Percentiles rank a stretch among this genome's conserved stretches.
These are phyloP conservation scores for Xylaria flabelliformis DNA, from an alignment of 495 filamentous ascomycete genomes.

Conservation along the genomic window DNA sequence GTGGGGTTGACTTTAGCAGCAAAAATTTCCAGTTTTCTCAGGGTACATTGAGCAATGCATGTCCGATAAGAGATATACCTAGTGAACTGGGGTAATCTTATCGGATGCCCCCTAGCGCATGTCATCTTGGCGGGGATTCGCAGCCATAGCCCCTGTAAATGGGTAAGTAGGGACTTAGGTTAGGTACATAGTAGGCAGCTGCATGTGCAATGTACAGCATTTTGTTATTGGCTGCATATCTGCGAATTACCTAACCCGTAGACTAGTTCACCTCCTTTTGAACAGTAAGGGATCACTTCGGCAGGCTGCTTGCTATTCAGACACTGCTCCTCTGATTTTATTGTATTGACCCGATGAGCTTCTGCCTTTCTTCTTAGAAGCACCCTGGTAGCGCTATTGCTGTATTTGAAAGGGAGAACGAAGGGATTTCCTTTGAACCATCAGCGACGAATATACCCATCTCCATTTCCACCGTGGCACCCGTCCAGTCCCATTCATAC, in stretches of 20 bases:
- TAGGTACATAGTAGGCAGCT: not conserved
- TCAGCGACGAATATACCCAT: not conserved
- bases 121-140: not conserved
- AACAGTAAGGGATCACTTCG: slow-evolving; percentile 6
- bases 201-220: not conserved
- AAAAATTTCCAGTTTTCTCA: slow-evolving; percentile 21
- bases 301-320: not conserved
- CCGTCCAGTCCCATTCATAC: slow-evolving; percentile 9
- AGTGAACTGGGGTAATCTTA: not conserved
- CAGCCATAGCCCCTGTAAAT: not conserved
- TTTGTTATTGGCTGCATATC: slow-evolving; percentile 14
- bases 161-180: not conserved
- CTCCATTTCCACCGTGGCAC: not conserved
- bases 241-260: slow-evolving; percentile 5
- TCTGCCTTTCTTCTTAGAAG: not conserved
- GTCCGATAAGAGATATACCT: slow-evolving; percentile 15
- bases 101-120: not conserved
- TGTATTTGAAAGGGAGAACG: not conserved
- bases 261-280: slow-evolving; percentile 24
- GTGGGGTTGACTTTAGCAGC: slow-evolving; percentile 19
- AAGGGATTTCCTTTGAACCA: not conserved
- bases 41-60: not conserved
- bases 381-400: not conserved
- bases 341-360: slow-evolving; percentile 7
- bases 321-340: slow-evolving; percentile 2